Conservation (phyloP, 495 filamentous ascomycete species). For the Letharia columbiana region DNA sequence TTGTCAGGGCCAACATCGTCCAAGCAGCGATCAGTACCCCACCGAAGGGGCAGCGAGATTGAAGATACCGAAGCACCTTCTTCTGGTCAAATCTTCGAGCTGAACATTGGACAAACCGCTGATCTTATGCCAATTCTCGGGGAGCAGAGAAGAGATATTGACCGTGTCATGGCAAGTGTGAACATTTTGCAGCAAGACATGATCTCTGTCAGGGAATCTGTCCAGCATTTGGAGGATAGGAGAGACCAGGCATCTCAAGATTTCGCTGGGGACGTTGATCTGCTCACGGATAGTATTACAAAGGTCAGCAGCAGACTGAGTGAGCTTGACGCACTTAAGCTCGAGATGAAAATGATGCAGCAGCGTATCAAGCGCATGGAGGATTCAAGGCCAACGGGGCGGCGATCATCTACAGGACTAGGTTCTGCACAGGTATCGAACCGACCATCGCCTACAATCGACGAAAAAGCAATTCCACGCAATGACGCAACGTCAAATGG, state of each 20-base stretch:
- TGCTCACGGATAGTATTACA: constrained; percentile 5
- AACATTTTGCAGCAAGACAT: constrained; percentile 9
- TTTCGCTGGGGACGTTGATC: neutral
- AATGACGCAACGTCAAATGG: neutral
- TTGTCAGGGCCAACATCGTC: neutral
- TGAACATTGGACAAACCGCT: neutral
- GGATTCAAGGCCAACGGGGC: neutral
- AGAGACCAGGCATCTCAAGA: neutral
- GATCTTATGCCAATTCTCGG: neutral
- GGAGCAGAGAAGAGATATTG: constrained; percentile 8
- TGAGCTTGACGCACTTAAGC: constrained; percentile 14
- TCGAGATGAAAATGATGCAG: constrained; percentile 19
- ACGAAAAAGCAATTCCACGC: neutral
- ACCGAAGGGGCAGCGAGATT: neutral
- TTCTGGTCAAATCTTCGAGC: neutral
- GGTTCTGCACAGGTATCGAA: neutral
- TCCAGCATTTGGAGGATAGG: neutral
- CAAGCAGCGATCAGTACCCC: neutral
- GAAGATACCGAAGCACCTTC: neutral
- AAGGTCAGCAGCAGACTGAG: neutral
- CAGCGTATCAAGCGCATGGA: constrained; percentile 15
- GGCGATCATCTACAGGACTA: neutral
- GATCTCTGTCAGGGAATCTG: neutral
- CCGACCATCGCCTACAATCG: neutral
- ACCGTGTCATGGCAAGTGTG: neutral